phyloP scores from a whole-genome alignment of 225 moss, liverwort and hornwort species.

The Climacium dendroides region DNA sequence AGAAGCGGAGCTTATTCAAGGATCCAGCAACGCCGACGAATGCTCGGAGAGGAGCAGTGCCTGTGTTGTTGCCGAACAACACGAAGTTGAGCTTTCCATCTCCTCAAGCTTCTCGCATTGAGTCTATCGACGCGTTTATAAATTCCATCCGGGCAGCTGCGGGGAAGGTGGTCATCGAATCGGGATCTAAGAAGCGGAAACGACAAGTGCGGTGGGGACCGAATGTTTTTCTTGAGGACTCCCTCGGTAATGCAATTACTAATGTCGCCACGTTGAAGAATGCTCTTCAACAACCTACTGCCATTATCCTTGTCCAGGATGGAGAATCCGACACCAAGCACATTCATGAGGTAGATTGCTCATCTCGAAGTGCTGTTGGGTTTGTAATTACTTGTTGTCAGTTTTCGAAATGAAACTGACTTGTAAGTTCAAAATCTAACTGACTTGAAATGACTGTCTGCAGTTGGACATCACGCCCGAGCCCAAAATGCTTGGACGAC shows the following conservation, averaged over 20 bases:
- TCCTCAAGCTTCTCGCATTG: neutral
- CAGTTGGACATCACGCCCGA: slow-evolving; percentile 67
- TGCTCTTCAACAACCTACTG: neutral
- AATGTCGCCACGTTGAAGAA: neutral
- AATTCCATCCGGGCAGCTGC: neutral
- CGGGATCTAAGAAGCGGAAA: neutral
- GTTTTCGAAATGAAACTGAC: neutral
- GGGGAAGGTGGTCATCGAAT: neutral
- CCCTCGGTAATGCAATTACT: neutral
- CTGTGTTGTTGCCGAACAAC: slow-evolving; percentile 5
- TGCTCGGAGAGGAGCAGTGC: neutral
- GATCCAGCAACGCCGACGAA: neutral
- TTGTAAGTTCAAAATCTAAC: too few relatives aligned
- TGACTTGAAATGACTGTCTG: neutral
- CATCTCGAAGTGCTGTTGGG: neutral
- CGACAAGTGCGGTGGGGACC: slow-evolving; percentile 9
- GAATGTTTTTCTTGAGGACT: slow-evolving; percentile 9
- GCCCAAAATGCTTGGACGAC: slow-evolving; percentile 50
- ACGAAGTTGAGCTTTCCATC: neutral
- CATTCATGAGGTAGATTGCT: neutral
- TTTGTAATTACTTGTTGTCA: neutral
- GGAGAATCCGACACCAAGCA: slow-evolving; percentile 21
- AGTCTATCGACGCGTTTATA: neutral
- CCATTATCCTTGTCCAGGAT: slow-evolving; percentile 15
- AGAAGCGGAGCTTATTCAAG: neutral